Evolutionary conservation across 257 asterid species (phyloP).

Genomic region (Plantago ovata): DNA sequence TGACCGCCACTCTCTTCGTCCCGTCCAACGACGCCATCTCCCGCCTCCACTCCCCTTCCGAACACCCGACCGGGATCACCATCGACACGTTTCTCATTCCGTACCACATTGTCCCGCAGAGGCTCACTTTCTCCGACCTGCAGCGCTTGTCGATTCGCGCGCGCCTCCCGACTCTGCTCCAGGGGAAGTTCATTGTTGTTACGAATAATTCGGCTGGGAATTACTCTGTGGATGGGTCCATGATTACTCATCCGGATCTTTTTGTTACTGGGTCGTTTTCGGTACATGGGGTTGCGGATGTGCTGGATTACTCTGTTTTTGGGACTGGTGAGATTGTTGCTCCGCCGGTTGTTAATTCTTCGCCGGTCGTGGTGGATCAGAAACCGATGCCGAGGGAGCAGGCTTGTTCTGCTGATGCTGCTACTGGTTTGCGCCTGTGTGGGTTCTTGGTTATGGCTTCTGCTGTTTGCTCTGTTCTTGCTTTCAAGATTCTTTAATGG

Average conservation of each 20-base stretch:
- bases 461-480: no score
- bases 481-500: no score
- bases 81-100: conserved; percentile 50
- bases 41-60: conserved; percentile 24
- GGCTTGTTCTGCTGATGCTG: conserved; percentile 7
- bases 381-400: conserved; percentile 4
- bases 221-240: conserved; percentile 48
- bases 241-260: conserved; percentile 42
- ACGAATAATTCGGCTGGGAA: conserved; percentile 43
- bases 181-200: conserved; percentile 43
- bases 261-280: conserved; percentile 37
- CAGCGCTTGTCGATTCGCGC: conserved; percentile 17
- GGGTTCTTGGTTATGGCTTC: no score
- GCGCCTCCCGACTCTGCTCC: conserved; percentile 63
- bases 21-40: conserved; percentile 53
- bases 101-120: conserved; percentile 66
- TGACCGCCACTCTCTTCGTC: conserved; percentile 65
- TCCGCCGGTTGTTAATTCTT: conserved; percentile 15
- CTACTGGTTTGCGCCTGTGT: background rate
- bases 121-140: conserved; percentile 60
- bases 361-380: background rate
- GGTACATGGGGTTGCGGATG: conserved; percentile 47
- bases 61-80: no score
- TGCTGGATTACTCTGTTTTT: conserved; percentile 46
- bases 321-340: conserved; percentile 9